Evolutionary conservation across 1,284 basidiomycete species (phyloP).

Genomic region (Athelia psychrophila): DNA sequence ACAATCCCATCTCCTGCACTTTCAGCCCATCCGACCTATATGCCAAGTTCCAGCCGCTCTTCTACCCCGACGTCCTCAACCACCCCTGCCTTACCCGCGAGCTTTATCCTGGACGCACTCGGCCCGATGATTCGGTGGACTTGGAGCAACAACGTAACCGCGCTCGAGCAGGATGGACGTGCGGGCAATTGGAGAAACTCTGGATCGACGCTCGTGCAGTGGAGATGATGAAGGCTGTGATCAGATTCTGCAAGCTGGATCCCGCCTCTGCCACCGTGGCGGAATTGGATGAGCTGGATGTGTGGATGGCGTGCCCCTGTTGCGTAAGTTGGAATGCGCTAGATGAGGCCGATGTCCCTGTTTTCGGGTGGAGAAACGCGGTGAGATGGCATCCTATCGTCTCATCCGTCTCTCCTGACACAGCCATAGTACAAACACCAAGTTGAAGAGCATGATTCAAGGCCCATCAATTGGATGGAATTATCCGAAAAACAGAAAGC

Average conservation of each 20-base stretch:
- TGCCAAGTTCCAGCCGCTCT: neutral
- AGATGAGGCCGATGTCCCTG: neutral
- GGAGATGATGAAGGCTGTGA: conserved; percentile 21
- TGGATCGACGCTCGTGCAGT: conserved; percentile 26
- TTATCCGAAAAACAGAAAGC: neutral
- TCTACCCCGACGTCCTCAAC: neutral
- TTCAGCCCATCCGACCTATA: neutral
- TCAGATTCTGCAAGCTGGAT: conserved; percentile 26
- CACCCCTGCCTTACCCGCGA: neutral
- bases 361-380: neutral
- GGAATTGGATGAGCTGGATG: conserved; percentile 27
- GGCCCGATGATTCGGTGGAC: neutral
- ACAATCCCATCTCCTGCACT: neutral
- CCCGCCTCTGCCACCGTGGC: conserved; percentile 16
- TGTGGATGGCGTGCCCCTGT: conserved; percentile 33
- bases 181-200: conserved; percentile 17
- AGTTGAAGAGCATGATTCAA: neutral
- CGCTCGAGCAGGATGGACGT: conserved; percentile 18
- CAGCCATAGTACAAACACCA: neutral
- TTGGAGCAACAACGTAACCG: neutral
- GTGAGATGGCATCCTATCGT: neutral
- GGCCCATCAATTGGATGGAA: neutral
- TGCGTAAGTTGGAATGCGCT: conserved; percentile 10
- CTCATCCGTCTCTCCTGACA: neutral
- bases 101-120: neutral